Evolutionary conservation across 352 stramenopile genomes (phyloP), one percentile per base, ranked within the genome.

Genomic region (Pythium vanterpoolii): DNA sequence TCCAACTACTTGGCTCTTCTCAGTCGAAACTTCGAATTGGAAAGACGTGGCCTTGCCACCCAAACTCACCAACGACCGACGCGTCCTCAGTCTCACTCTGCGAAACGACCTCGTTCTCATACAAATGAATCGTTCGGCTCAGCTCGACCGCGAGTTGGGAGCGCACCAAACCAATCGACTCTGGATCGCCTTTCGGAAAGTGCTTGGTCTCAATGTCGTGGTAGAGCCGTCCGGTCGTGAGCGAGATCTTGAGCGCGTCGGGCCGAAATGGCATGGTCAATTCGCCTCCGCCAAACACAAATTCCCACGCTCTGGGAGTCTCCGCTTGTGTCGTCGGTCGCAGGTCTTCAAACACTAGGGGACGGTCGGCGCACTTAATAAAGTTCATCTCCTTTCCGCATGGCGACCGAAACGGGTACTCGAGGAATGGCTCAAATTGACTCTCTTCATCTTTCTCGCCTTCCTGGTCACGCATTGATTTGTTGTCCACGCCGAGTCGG

Each of bases 341-440:
- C 23, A 94, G 58, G 21, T 90, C 79, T 19, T 89, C 75, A 51
- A 92, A 85, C 51, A 93, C 84, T 31, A 92, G 73, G 23, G 84
- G 82, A 1, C 76, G 80, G 60, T 93, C 84, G 7, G 84, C 82
- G 64, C 77, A 89, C 65, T 93, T 93, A 72, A 93, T 92, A 56
- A 87, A 92, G 61, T 93, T 93, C 74, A 89, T 90, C 62, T 93
- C 84, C 36, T 87, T 86, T 21, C 84, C 84, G 30, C 84, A 93
- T 6, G 84, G 84, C 1, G 84, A 93, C 14, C 71, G 70, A 49
- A 73, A 91, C 7, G 77, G 76, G 30, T 93, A 93, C 54, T 92
- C 83, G 13, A 86, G 61, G 38, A 90, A 83, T 14, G 64, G 46
- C 14, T 65, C 62, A 38, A 57, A 71, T 1, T 60, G 36, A 2